Percentiles rank a stretch among this genome's conserved stretches.
Conservation (phyloP, 1,139 yeast species). For the Debaryomyces psychrophilus region DNA sequence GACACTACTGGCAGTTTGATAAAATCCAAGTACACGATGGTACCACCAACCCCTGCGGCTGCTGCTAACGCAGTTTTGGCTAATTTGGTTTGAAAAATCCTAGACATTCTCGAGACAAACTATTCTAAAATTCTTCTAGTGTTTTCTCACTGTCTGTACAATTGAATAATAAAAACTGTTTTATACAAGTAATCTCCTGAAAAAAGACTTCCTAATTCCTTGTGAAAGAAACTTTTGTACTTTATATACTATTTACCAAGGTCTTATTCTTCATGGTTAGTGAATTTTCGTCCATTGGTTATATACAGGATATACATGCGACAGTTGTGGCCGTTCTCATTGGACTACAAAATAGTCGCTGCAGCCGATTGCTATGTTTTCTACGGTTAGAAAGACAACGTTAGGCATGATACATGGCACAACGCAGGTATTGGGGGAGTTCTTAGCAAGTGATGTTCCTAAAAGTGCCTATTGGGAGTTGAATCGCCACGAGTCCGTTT, state of each 20-base stretch:
- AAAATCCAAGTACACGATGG: constrained; percentile 48
- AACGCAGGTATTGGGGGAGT: neutral
- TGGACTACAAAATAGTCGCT: constrained; percentile 1
- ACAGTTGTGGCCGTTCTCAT: neutral
- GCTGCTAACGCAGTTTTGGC: constrained; percentile 40
- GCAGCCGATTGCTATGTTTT: neutral
- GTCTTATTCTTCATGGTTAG: neutral
- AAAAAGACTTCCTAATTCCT: neutral
- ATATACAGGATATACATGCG: neutral
- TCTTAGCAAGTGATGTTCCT: neutral
- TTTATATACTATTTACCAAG: constrained; percentile 6
- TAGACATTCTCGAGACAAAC: constrained; percentile 18
- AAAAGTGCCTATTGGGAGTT: neutral
- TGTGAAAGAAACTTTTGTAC: constrained; percentile 3
- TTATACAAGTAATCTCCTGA: neutral
- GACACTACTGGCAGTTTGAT: constrained; percentile 40
- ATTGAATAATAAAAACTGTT: constrained; percentile 1
- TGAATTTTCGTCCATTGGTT: constrained; percentile 4
- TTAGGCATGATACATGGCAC: neutral
- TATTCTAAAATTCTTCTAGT: neutral
- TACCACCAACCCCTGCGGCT: constrained; percentile 39
- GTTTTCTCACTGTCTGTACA: constrained; percentile 1
- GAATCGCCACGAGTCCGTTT: neutral
- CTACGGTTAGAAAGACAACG: neutral
- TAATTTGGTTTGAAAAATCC: constrained; percentile 25